Evolutionary conservation across 2,329 filamentous ascomycete species (phyloP).

Genomic region (Fusarium oligoseptatum): DNA sequence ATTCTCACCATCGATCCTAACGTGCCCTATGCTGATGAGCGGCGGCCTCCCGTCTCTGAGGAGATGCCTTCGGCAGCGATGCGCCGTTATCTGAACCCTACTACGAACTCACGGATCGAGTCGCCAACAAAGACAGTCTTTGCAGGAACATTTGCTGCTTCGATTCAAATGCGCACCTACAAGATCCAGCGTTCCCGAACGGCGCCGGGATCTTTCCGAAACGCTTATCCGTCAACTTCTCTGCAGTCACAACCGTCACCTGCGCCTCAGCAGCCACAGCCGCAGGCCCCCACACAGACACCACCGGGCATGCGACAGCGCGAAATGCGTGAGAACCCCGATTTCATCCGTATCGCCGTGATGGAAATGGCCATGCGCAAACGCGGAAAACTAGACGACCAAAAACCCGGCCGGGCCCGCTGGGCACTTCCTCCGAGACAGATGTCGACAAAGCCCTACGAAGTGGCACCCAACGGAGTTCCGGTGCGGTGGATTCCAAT

Average conservation of each 20-base stretch:
- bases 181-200: slow-evolving; percentile 67
- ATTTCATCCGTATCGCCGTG: slow-evolving; percentile 78
- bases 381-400: slow-evolving; percentile 74
- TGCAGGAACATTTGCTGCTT: slow-evolving; percentile 69
- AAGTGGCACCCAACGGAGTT: slow-evolving; percentile 69
- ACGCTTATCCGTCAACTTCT: slow-evolving; percentile 50
- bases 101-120: slow-evolving; percentile 57
- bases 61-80: slow-evolving; percentile 76
- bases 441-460: slow-evolving; percentile 65
- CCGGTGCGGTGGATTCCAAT: slow-evolving; percentile 69
- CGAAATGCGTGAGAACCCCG: slow-evolving; percentile 77
- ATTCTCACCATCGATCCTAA: slow-evolving; percentile 76
- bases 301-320: slow-evolving; percentile 69
- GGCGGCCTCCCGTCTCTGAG: slow-evolving; percentile 71
- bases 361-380: slow-evolving; percentile 81
- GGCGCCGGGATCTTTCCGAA: slow-evolving; percentile 49
- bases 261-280: slow-evolving; percentile 47
- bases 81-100: slow-evolving; percentile 76
- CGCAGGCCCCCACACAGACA: slow-evolving; percentile 50
- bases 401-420: slow-evolving; percentile 76
- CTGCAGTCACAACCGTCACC: slow-evolving; percentile 48
- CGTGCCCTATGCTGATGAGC: slow-evolving; percentile 76
- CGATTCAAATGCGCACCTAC: slow-evolving; percentile 81
- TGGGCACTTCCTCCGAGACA: slow-evolving; percentile 77
- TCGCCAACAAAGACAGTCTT: slow-evolving; percentile 46